Evolutionary conservation across 805 yeast genomes (phyloP), one percentile per base, ranked within the genome.

Genomic region (Blastobotrys robertii): DNA sequence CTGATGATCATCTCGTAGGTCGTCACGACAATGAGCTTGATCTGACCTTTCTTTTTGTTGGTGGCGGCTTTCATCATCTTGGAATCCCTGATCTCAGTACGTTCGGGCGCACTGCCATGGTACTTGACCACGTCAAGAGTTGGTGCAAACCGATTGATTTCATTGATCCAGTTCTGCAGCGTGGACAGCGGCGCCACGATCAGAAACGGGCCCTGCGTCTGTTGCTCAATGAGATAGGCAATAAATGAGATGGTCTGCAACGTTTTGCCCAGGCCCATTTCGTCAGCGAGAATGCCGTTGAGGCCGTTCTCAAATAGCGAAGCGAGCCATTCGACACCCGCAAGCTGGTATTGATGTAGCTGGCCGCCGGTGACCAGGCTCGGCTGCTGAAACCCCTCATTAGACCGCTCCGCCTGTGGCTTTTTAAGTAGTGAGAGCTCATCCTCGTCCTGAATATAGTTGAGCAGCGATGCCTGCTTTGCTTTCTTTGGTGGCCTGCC

Each of bases 241-340:
- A 92, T 65, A 58, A 90, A 69, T 0, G 95, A 74, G 43, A 90
- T 85, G 35, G 92, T 81, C 60, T 92, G 95, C 6, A 90, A 62
- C 0, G 98, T 92, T 58, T 90, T 90, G 1, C 98, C 98, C 19
- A 90, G 66, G 0, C 97, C 97, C 98, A 90, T 90, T 60, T 90
- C 97, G 64, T 92, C 97, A 0, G 97, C 97, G 14, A 92, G 65
- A 30, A 92, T 88, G 2, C 97, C 98, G 60, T 90, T 90, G 25
- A 90, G 67, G 0, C 97, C 98, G 61, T 90, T 92, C 57, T 88
- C 94, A 59, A 83, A 92, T 19, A 90, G 64, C 0, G 95, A 81
- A 10, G 81, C 73, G 34, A 92, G 65, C 97, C 97, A 90, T 50
- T 85, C 87, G 44, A 90, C 71, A 1, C 97, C 98, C 44, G 83